Percentiles rank a stretch among this genome's conserved stretches.
These are phyloP conservation scores for Aspergillus homomorphus DNA, from an alignment of 495 filamentous ascomycete species.

Conservation along the genomic window DNA sequence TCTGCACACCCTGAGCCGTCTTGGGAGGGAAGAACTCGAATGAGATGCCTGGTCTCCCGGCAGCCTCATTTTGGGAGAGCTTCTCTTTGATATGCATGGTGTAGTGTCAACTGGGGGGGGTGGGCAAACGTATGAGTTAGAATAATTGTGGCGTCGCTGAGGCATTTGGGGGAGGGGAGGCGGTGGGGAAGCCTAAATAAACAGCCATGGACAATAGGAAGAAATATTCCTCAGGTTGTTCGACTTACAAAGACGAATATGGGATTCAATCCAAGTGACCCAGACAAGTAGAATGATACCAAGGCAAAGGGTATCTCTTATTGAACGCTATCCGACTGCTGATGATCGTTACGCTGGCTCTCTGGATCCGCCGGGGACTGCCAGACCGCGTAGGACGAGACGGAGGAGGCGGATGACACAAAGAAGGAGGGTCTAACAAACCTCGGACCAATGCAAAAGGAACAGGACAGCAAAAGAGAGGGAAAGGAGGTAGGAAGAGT, in stretches of 20 bases:
- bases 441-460: neutral
- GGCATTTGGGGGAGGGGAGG: neutral
- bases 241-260: neutral
- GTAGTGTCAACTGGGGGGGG: constrained; percentile 2
- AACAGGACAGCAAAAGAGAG: too few relatives aligned
- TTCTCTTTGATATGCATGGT: constrained; percentile 89
- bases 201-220: neutral
- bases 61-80: constrained; percentile 74
- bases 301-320: neutral
- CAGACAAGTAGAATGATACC: too few relatives aligned
- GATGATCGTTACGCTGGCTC: neutral
- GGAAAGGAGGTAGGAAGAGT: neutral
- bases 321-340: neutral
- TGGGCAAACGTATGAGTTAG: neutral
- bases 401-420: neutral
- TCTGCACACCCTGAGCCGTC: constrained; percentile 95
- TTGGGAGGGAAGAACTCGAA: constrained; percentile 99
- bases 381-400: neutral
- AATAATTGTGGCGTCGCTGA: neutral
- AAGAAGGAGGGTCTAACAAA: neutral
- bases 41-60: constrained; percentile 81
- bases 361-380: constrained; percentile 1
- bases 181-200: neutral
- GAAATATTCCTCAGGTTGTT: neutral
- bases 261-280: neutral